Evolutionary conservation across 768 basidiomycete genomes (phyloP).

Genomic region (Suillus subaureus): DNA sequence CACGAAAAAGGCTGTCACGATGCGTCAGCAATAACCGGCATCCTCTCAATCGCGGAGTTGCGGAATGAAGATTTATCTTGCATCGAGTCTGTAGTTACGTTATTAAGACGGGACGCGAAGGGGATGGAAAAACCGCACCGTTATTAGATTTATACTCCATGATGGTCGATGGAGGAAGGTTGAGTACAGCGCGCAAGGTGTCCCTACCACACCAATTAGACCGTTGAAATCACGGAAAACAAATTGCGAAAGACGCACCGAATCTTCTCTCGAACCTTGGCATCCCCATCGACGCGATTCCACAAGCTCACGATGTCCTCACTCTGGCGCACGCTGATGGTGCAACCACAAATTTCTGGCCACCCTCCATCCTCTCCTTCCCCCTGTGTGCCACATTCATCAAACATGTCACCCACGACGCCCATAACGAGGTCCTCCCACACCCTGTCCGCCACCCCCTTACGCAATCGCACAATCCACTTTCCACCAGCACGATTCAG

Average conservation of each 20-base stretch:
- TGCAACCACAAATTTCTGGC: constrained; percentile 93
- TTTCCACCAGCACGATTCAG: constrained; percentile 87
- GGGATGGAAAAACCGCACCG: constrained; percentile 44
- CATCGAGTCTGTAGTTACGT: constrained; percentile 68
- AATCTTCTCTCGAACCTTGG: constrained; percentile 77
- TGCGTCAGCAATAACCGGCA: constrained; percentile 21
- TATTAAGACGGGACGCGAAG: neutral
- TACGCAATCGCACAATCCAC: constrained; percentile 92
- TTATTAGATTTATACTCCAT: constrained; percentile 98
- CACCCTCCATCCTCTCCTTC: constrained; percentile 43
- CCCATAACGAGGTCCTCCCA: constrained; percentile 92
- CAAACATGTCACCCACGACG: constrained; percentile 89
- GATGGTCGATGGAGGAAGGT: constrained; percentile 73
- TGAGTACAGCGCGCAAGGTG: constrained; percentile 73
- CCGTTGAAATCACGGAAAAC: neutral
- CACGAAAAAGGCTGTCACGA: constrained; percentile 12
- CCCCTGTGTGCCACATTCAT: constrained; percentile 48
- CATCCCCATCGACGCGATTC: constrained; percentile 83
- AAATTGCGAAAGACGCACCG: constrained; percentile 58
- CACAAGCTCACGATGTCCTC: constrained; percentile 95
- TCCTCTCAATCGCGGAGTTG: constrained; percentile 57
- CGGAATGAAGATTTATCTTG: constrained; percentile 88
- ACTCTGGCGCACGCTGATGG: constrained; percentile 88
- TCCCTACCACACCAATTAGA: constrained; percentile 52
- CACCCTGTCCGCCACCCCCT: constrained; percentile 86